Base-by-base conservation (phyloP, 495 filamentous ascomycete species). In the Lophiotrema nucula region DNA sequence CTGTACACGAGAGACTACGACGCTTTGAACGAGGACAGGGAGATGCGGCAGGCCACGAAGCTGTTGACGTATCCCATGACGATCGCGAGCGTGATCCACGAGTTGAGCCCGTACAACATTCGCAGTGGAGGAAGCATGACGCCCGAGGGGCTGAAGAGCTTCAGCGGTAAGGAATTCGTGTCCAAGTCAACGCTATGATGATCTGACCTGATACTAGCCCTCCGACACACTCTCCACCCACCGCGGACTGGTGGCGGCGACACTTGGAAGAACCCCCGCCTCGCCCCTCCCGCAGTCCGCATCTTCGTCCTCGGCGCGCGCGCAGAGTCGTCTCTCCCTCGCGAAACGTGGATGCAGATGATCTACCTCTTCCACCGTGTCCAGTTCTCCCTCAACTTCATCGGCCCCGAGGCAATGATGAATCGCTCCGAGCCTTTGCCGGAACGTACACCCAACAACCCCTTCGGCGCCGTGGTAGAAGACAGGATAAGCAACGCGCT, bases 231-330 rank as follows among this genome's bases (percentile, higher is more conserved):
- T 6, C 80, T 98, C 44, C 93, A 98, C 66, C 95, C 93, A 15
- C 88, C 90, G 21, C 84, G 78, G 49, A 79, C 83, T 2, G 93
- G 93, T 49, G 85, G 84, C 60, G 87, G 88, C 31, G 69, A 73
- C 47, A 84, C 83, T 56, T 83, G 96, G 47, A 86, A 88, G 70
- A 87, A 87, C 44, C 80, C 97, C 21, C 85, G 89, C 18, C 80
- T 88, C 35, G 88, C 83, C 65, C 85, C 95, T 2, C 93, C 93
- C 4, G 86, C 93, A 0, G 82, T 96, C 26, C 87, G 93, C 19
- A 76, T 99, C 51, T 99, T 99, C 73, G 87, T 97, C 44, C 83
- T 99, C 8, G 93, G 93, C 35, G 93, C 93, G 3, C 91, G 93
- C 18, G 95, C 93, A 26, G 93, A 99, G 70, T 96, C 93, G 18